Evolutionary conservation across 2,329 filamentous ascomycete genomes (phyloP).

Genomic region (Hirsutella minnesotensis): DNA sequence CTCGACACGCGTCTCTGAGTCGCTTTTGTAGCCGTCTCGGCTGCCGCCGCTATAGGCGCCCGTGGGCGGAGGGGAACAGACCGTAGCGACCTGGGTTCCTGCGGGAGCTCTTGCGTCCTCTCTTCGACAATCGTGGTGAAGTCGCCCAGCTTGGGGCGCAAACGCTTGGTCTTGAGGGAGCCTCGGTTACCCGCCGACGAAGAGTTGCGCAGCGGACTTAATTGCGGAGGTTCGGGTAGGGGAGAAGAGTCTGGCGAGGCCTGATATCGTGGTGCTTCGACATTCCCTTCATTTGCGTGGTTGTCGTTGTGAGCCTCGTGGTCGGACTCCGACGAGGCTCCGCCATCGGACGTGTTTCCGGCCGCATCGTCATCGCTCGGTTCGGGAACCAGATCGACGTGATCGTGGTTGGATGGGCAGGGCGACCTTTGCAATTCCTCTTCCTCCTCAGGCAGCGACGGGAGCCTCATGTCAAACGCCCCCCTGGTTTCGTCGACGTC

Average conservation of each 20-base stretch:
- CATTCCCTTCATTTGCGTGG: constrained; percentile 29
- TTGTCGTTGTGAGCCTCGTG: constrained; percentile 23
- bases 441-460: constrained; percentile 36
- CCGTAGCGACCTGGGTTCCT: constrained; percentile 14
- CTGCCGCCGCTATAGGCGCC: background rate
- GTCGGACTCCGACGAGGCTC: constrained; percentile 23
- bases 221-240: constrained; percentile 32
- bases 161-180: constrained; percentile 11
- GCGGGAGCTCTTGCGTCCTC: constrained; percentile 29
- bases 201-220: constrained; percentile 41
- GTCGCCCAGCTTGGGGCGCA: background rate
- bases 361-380: constrained; percentile 11
- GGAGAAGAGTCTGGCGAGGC: constrained; percentile 28
- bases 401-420: constrained; percentile 11
- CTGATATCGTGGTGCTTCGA: constrained; percentile 16
- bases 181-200: constrained; percentile 37
- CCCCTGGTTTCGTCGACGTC: constrained; percentile 36
- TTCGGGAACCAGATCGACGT: constrained; percentile 9
- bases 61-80: constrained; percentile 13
- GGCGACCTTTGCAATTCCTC: constrained; percentile 22
- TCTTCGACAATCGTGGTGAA: constrained; percentile 32
- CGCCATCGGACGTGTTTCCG: background rate
- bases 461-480: constrained; percentile 25
- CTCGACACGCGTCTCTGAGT: constrained; percentile 1
- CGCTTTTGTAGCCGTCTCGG: background rate